Evolutionary conservation across 2,329 filamentous ascomycete genomes (phyloP).

Genomic region (Calonectria henricotiae): DNA sequence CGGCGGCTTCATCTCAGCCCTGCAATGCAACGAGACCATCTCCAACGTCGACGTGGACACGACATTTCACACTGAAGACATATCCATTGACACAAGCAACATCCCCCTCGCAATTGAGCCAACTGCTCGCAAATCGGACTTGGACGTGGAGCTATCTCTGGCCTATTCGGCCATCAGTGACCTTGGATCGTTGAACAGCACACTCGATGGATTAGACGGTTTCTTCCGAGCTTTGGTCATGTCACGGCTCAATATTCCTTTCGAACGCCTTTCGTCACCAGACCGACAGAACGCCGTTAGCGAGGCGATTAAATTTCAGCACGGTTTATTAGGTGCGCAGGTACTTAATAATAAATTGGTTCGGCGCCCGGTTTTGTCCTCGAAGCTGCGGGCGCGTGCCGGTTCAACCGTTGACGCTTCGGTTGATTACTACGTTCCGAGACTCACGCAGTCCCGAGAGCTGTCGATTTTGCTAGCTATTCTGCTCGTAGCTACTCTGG

Average conservation of each 20-base stretch:
- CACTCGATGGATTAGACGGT: constrained; percentile 47
- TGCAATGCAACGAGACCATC: constrained; percentile 51
- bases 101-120: constrained; percentile 45
- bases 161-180: constrained; percentile 44
- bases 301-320: constrained; percentile 47
- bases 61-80: constrained; percentile 49
- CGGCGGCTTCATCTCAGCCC: constrained; percentile 43
- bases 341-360: constrained; percentile 46
- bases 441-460: constrained; percentile 45
- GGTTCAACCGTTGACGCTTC: constrained; percentile 40
- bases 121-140: constrained; percentile 33
- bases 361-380: constrained; percentile 31
- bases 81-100: constrained; percentile 45
- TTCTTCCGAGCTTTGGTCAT: constrained; percentile 52
- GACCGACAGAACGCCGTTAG: constrained; percentile 48
- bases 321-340: constrained; percentile 52
- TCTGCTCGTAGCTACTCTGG: constrained; percentile 45
- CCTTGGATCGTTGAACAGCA: constrained; percentile 41
- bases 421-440: constrained; percentile 46
- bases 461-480: constrained; percentile 49
- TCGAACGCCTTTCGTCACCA: constrained; percentile 45
- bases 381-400: constrained; percentile 38
- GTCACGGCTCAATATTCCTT: constrained; percentile 46
- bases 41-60: constrained; percentile 44
- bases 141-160: constrained; percentile 44